These are phyloP conservation scores for Tolypocladium endophyticum DNA, from an alignment of 2,329 filamentous ascomycete genomes.

Conservation along the genomic window DNA sequence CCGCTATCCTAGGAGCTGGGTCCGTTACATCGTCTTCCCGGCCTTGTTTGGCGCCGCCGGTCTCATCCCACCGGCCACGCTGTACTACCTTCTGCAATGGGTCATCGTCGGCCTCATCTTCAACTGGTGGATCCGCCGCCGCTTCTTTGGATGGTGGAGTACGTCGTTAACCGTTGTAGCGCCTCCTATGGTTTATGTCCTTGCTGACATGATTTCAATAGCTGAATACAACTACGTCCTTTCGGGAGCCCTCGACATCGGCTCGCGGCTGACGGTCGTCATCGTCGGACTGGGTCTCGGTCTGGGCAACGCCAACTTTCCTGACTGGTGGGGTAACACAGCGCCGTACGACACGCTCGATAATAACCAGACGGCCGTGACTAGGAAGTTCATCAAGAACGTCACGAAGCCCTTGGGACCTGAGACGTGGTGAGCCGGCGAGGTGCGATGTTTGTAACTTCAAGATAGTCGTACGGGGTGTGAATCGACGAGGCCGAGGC, in stretches of 20 bases:
- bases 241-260: slow-evolving; percentile 45
- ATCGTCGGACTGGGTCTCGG: slow-evolving; percentile 34
- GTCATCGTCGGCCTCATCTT: slow-evolving; percentile 42
- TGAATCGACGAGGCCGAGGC: background rate
- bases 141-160: slow-evolving; percentile 43
- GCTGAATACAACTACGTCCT: slow-evolving; percentile 44
- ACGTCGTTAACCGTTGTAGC: slow-evolving; percentile 15
- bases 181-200: background rate
- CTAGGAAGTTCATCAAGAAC: background rate
- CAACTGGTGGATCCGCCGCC: slow-evolving; percentile 38
- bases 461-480: background rate
- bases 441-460: background rate
- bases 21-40: slow-evolving; percentile 39
- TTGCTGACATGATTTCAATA: background rate
- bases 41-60: slow-evolving; percentile 38
- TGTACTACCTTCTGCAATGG: slow-evolving; percentile 43
- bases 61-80: slow-evolving; percentile 41
- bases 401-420: background rate
- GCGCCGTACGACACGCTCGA: background rate
- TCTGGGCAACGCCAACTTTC: background rate
- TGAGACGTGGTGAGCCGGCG: background rate
- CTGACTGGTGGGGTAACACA: background rate
- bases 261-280: slow-evolving; percentile 42
- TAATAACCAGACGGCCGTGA: background rate
- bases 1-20: slow-evolving; percentile 7